Conservation (phyloP, 139 green algal genomes). For the Chlamydomonas applanata region DNA sequence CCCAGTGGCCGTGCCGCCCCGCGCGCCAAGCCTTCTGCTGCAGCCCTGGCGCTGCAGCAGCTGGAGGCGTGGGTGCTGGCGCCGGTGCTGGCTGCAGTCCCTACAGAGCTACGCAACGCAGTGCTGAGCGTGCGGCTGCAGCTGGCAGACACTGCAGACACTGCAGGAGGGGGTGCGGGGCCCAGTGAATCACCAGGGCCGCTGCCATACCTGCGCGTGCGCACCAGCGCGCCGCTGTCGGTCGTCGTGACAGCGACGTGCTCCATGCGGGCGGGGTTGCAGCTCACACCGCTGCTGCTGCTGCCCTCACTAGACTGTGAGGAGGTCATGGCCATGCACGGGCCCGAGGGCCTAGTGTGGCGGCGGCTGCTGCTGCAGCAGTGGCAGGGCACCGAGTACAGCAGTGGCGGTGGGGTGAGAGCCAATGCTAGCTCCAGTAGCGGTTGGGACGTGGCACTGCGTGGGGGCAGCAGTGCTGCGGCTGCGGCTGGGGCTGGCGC, state of each 20-base stretch:
- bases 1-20: neutral
- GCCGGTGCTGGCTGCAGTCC: slow-evolving; percentile 19
- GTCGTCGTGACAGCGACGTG: slow-evolving; percentile 14
- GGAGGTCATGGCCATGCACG: slow-evolving; percentile 6
- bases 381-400: slow-evolving; percentile 1
- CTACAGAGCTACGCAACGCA: slow-evolving; percentile 17
- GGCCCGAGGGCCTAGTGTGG: slow-evolving; percentile 27
- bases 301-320: slow-evolving; percentile 18
- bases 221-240: no score
- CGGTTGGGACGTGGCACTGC: neutral
- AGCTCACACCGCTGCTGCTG: slow-evolving; percentile 22
- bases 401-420: slow-evolving; percentile 1
- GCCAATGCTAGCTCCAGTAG: neutral
- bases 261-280: slow-evolving; percentile 10
- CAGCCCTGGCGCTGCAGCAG: neutral
- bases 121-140: slow-evolving; percentile 4
- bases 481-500: no score
- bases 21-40: neutral
- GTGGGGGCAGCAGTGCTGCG: slow-evolving; percentile 6
- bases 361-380: slow-evolving; percentile 7
- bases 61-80: slow-evolving; percentile 9
- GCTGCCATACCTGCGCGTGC: no score
- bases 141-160: neutral
- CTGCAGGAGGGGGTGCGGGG: no score
- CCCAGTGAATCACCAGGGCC: neutral